phyloP scores from a whole-genome alignment of 352 stramenopile species.

The Phytophthora tubulina region DNA sequence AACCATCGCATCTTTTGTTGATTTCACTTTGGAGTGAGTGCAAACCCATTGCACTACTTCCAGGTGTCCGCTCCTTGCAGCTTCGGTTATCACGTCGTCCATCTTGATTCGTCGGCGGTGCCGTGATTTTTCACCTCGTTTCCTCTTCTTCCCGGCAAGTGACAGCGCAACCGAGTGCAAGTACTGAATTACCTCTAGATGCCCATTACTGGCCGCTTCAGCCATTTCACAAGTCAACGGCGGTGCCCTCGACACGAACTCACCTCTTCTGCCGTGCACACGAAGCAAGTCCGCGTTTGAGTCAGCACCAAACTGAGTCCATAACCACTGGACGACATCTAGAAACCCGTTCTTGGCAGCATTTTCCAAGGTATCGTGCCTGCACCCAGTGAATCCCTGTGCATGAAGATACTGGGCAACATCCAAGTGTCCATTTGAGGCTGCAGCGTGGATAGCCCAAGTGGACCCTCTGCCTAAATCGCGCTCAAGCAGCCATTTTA shows the following conservation, averaged over 20 bases:
- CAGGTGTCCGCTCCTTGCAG: slow-evolving; percentile 2
- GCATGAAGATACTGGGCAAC: slow-evolving; percentile 9
- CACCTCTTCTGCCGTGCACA: not conserved
- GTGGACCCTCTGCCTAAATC: not conserved
- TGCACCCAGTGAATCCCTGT: slow-evolving; percentile 29
- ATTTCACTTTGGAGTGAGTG: not conserved
- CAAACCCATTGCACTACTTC: slow-evolving; percentile 7
- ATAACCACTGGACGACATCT: slow-evolving; percentile 1
- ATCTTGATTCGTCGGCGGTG: not conserved
- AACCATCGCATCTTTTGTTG: not conserved
- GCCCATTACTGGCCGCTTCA: not conserved
- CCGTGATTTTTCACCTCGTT: not conserved
- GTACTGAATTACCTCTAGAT: slow-evolving; percentile 4
- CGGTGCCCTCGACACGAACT: not conserved
- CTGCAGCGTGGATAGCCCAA: not conserved
- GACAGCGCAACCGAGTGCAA: not conserved
- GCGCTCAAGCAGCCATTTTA: not conserved
- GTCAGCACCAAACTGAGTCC: slow-evolving; percentile 2
- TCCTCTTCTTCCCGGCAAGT: slow-evolving; percentile 6
- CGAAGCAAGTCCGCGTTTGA: not conserved
- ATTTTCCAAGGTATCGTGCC: slow-evolving; percentile 28
- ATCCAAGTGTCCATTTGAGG: slow-evolving; percentile 2
- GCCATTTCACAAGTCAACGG: not conserved
- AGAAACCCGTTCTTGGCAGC: slow-evolving; percentile 26
- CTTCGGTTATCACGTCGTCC: not conserved